Evolutionary conservation across 768 basidiomycete genomes (phyloP).

Genomic region (Psilocybe subaeruginosa): DNA sequence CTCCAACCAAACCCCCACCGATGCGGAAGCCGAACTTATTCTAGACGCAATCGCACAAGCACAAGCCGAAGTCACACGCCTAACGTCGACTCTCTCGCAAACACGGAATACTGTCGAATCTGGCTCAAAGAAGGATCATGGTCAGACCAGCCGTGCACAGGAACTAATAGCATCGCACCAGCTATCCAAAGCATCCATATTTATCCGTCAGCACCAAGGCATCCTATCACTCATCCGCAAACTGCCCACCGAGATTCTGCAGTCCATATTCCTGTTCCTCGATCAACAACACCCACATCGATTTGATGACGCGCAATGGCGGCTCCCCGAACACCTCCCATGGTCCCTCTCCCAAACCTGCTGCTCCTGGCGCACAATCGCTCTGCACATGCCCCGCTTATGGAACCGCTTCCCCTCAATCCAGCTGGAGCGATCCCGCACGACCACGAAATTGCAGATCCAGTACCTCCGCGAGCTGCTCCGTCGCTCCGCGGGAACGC

Average conservation of each 20-base stretch:
- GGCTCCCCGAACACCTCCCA: too few species aligned
- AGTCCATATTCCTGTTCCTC: constrained; percentile 1
- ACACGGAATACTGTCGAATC: too few species aligned
- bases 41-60: neutral
- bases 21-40: neutral
- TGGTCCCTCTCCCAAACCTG: neutral
- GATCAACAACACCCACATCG: neutral
- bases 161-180: neutral
- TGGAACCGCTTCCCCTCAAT: neutral
- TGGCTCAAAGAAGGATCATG: neutral
- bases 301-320: neutral
- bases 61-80: neutral
- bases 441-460: neutral
- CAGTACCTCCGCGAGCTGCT: neutral
- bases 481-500: neutral
- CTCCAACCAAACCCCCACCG: neutral
- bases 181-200: neutral
- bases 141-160: neutral
- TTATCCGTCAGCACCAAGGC: neutral
- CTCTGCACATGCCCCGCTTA: neutral
- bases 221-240: constrained; percentile 3
- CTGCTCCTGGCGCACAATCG: neutral
- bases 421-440: neutral
- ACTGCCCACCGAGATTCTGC: constrained; percentile 4
- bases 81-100: neutral